Evolutionary conservation across 495 filamentous ascomycete genomes (phyloP), one percentile per base, ranked within the genome.

Genomic region (Venustampulla echinocandica): DNA sequence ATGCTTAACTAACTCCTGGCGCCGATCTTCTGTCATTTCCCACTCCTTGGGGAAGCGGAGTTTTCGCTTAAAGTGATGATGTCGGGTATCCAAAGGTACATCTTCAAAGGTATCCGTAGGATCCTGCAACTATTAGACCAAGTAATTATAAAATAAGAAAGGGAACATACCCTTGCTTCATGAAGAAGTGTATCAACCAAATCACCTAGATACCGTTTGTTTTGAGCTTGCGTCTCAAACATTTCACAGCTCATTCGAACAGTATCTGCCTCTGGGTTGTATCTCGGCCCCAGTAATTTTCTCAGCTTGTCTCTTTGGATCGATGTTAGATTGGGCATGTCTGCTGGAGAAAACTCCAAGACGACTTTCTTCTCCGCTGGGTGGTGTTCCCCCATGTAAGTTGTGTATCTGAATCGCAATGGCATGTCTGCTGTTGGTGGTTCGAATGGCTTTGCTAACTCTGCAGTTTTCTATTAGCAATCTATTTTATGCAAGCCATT

Each of bases 361-460:
- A 96, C 90, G 21, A 98, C 87, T 68, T 98, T 98, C 43, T 79
- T 76, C 61, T 88, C 83, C 10, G 89, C 87, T 0, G 93, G 90
- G 64, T 97, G 93, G 42, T 80, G 64, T 64, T 98, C 92, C 51
- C 93, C 93, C 75, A 97, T 79, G 65, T 96, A 96, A 37, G 81
- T 85, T n/a, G 93, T 97, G 67, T 95, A 95, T 57, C 92, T 82
- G 74, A 96, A 98, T 51, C 92, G 82, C 41, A 98, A 76, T 5
- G 76, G 69, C 52, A 84, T 71, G 38, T 81, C 69, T 37, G 65
- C 62, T 37, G 77, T 61, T 10, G 89, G 86, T 3, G 81, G 83
- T 25, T 70, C 68, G 66, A 95, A 97, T 25, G 85, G 80, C 64
- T 82, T 84, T 40, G 85, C 82, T 32, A 94, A 73, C 52, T 88